phyloP scores from a whole-genome alignment of 106 monocot genomes.

The Triglochin maritima region DNA sequence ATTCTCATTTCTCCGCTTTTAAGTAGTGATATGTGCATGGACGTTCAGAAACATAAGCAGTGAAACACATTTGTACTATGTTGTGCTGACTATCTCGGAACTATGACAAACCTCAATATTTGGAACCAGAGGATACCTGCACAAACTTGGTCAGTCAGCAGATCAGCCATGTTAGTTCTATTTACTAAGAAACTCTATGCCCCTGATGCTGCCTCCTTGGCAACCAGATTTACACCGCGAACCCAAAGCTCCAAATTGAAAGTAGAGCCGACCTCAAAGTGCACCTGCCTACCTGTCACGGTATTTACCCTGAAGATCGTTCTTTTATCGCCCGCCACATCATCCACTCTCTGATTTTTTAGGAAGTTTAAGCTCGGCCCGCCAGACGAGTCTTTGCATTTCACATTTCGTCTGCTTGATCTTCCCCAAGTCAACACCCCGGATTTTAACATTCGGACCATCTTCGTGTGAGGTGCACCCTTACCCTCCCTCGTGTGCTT shows the following conservation, averaged over 20 bases:
- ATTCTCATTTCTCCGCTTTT: too few species aligned
- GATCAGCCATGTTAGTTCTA: background rate
- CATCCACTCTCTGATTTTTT: conserved; percentile 25
- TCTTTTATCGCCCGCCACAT: conserved; percentile 5
- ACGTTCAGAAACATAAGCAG: too few species aligned
- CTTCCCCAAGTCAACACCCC: conserved; percentile 53
- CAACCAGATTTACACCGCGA: conserved; percentile 42
- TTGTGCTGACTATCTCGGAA: too few species aligned
- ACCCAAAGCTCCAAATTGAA: conserved; percentile 47
- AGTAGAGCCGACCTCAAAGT: conserved; percentile 34
- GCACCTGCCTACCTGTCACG: conserved; percentile 31
- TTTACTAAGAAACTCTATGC: conserved; percentile 7
- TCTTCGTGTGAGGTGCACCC: conserved; percentile 38
- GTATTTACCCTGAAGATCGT: conserved; percentile 33
- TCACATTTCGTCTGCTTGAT: conserved; percentile 42
- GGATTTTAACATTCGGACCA: conserved; percentile 35
- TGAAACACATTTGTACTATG: too few species aligned
- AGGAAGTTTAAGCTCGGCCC: conserved; percentile 36
- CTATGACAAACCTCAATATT: too few species aligned
- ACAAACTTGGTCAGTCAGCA: too few species aligned
- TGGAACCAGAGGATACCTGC: too few species aligned
- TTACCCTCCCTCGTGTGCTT: conserved; percentile 46
- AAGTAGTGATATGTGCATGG: too few species aligned
- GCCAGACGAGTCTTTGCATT: conserved; percentile 33
- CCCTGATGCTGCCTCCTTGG: conserved; percentile 27